Conservation (phyloP, 768 basidiomycete genomes). For the Psilocybe subaeruginosa region DNA sequence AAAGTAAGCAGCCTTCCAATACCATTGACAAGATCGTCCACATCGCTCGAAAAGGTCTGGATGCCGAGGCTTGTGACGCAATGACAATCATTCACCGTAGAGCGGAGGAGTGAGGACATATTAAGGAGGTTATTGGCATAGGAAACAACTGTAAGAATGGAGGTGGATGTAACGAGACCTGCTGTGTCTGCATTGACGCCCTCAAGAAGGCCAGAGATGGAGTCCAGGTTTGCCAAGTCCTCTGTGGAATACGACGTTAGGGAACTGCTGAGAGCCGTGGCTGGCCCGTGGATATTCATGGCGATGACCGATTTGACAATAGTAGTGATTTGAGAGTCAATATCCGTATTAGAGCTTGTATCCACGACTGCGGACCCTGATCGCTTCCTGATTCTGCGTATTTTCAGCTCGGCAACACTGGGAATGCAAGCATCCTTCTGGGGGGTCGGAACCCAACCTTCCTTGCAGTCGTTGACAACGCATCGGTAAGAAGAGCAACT, state of each 20-base stretch:
- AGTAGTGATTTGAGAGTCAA: constrained; percentile 18
- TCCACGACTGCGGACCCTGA: constrained; percentile 12
- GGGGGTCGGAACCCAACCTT: constrained; percentile 29
- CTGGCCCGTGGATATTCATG: constrained; percentile 13
- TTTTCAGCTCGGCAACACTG: constrained; percentile 7
- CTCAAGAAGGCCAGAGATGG: constrained; percentile 21
- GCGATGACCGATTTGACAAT: constrained; percentile 26
- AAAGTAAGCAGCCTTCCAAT: constrained; percentile 11
- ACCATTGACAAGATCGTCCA: constrained; percentile 20
- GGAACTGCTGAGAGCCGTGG: constrained; percentile 1
- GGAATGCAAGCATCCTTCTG: constrained; percentile 24
- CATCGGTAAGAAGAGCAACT: constrained; percentile 30
- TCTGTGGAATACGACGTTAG: neutral
- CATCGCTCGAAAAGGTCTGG: constrained; percentile 9
- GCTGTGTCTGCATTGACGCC: constrained; percentile 21
- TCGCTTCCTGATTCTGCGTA: constrained; percentile 24
- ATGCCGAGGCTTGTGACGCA: constrained; percentile 26
- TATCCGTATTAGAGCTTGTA: constrained; percentile 6
- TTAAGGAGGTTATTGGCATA: constrained; percentile 24
- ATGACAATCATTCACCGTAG: constrained; percentile 21
- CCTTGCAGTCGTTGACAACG: constrained; percentile 28
- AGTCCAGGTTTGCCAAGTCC: constrained; percentile 3
- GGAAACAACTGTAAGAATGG: constrained; percentile 17
- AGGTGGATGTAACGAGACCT: constrained; percentile 24
- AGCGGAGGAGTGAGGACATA: constrained; percentile 19